phyloP scores from a whole-genome alignment of 768 basidiomycete genomes.

The Hypsizygus marmoreus region DNA sequence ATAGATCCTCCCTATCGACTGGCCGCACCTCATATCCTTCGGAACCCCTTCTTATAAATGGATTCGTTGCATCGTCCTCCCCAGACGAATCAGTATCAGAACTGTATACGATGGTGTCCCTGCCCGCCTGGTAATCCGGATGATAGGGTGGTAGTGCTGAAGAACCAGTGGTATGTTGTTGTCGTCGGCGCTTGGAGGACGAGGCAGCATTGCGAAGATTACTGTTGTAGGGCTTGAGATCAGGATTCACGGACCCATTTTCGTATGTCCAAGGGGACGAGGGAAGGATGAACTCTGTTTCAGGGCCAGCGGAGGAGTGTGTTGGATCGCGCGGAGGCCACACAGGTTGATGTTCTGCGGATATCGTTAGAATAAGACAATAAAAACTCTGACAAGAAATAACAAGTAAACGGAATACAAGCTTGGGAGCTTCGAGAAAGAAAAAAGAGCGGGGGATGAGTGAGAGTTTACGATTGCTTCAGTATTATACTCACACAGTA shows the following conservation, averaged over 20 bases:
- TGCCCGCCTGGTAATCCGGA: conserved; percentile 58
- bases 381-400: no score
- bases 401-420: no score
- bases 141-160: conserved; percentile 75
- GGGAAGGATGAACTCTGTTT: conserved; percentile 49
- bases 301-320: conserved; percentile 29
- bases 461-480: conserved; percentile 16
- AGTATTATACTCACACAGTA: conserved; percentile 15
- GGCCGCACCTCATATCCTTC: conserved; percentile 80
- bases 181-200: conserved; percentile 21
- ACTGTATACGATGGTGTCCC: conserved; percentile 17
- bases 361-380: conserved; percentile 3
- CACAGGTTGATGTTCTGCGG: conserved; percentile 24
- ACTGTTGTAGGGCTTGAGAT: conserved; percentile 64
- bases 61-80: conserved; percentile 25
- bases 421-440: no score
- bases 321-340: conserved; percentile 82
- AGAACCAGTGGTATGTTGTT: conserved; percentile 30
- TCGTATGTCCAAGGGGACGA: conserved; percentile 86
- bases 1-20: conserved; percentile 63
- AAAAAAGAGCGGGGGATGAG: conserved; percentile 8
- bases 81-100: conserved; percentile 23
- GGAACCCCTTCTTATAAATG: conserved; percentile 65
- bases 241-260: conserved; percentile 74
- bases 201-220: conserved; percentile 27